A percentile compares a stretch with the other conserved stretches of the same genome.
Conservation (phyloP, 257 asterid species). For the Jacaranda copaia region DNA sequence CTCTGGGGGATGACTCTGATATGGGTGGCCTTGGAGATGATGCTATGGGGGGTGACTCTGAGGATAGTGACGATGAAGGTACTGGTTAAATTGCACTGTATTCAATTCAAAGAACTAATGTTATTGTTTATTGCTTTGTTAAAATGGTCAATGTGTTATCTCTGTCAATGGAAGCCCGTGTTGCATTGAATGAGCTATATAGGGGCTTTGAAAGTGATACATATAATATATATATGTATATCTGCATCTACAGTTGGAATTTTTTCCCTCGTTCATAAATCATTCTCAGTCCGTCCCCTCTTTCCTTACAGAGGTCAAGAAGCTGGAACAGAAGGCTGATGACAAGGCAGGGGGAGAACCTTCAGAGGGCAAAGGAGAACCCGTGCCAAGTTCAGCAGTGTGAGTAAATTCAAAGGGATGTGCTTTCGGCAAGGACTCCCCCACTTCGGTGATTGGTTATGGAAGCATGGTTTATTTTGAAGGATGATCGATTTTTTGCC, state of each 20-base stretch:
- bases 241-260: neutral
- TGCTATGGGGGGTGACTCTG: slow-evolving; percentile 54
- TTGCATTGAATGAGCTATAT: too few relatives aligned
- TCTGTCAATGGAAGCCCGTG: neutral
- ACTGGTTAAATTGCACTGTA: slow-evolving; percentile 13
- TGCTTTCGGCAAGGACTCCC: neutral
- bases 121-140: neutral
- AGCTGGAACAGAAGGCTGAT: slow-evolving; percentile 39
- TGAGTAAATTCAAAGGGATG: neutral
- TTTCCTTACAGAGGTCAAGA: slow-evolving; percentile 39
- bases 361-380: slow-evolving; percentile 40
- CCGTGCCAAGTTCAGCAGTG: slow-evolving; percentile 35
- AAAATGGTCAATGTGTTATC: neutral
- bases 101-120: neutral
- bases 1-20: too few relatives aligned
- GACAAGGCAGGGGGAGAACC: slow-evolving; percentile 40
- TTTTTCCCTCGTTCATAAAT: neutral
- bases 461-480: slow-evolving; percentile 9
- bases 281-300: neutral
- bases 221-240: neutral
- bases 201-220: neutral
- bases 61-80: slow-evolving; percentile 81
- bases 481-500: neutral
- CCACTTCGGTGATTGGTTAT: neutral
- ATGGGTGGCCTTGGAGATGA: slow-evolving; percentile 51